phyloP scores from a whole-genome alignment of 176 grass and related monocot genomes.

The Hyparrhenia diplandra region DNA sequence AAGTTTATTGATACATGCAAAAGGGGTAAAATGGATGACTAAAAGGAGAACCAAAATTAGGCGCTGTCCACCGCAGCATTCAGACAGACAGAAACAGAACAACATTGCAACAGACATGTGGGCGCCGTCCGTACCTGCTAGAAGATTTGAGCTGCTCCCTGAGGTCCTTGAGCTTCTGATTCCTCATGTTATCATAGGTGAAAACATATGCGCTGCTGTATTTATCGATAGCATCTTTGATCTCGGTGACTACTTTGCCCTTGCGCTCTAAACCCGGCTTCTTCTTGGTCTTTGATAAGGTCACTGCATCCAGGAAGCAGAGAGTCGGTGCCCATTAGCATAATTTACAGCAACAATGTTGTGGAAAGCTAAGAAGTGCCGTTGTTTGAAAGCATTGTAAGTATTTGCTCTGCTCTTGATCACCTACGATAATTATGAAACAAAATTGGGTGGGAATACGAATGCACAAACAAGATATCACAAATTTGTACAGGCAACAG shows the following conservation, averaged over 20 bases:
- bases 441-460: no score
- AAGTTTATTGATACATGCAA: background rate
- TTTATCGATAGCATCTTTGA: constrained; percentile 55
- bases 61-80: no score
- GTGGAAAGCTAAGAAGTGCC: no score
- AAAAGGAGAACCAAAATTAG: no score
- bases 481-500: background rate
- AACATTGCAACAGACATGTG: background rate
- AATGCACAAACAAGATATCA: background rate
- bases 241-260: constrained; percentile 61
- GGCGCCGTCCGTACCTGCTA: constrained; percentile 50
- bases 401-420: no score
- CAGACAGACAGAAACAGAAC: no score
- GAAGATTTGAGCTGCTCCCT: constrained; percentile 70
- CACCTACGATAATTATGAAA: no score
- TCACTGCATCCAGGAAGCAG: no score
- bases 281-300: no score
- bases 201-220: constrained; percentile 69
- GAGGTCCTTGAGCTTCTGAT: constrained; percentile 84
- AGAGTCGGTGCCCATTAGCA: no score
- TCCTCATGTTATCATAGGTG: constrained; percentile 86
- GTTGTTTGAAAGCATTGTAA: no score
- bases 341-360: no score
- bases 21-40: background rate
- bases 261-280: constrained; percentile 38